A percentile compares a stretch with the other conserved stretches of the same genome.
Evolutionary conservation across 1,139 yeast genomes (phyloP).

Genomic region (Sugiyamaella xylanicola): DNA sequence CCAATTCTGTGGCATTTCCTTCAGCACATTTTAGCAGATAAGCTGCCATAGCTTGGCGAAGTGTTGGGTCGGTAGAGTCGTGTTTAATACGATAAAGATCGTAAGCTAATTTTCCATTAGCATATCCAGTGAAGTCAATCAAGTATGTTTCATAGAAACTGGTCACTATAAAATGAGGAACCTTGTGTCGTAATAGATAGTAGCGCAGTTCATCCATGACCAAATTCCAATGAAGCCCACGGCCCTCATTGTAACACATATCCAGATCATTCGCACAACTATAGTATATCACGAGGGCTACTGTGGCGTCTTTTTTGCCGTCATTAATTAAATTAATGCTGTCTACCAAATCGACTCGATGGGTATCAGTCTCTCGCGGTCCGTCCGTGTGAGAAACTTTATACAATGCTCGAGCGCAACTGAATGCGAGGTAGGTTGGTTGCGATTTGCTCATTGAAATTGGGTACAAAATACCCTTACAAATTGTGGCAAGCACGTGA

Average conservation of each 20-base stretch:
- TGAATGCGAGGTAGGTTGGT: too few relatives aligned
- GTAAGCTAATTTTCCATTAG: too few relatives aligned
- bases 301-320: too few relatives aligned
- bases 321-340: too few relatives aligned
- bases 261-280: not conserved
- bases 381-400: not conserved
- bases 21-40: not conserved
- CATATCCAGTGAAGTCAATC: not conserved
- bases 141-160: not conserved
- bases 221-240: not conserved
- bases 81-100: not conserved
- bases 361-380: too few relatives aligned
- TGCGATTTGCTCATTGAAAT: too few relatives aligned
- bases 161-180: not conserved
- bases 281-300: too few relatives aligned
- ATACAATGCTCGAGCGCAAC: too few relatives aligned
- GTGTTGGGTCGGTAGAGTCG: not conserved
- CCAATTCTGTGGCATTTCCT: not conserved
- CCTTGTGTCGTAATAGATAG: not conserved
- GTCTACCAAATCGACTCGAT: too few relatives aligned
- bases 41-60: not conserved
- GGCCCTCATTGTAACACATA: not conserved
- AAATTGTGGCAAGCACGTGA: too few relatives aligned
- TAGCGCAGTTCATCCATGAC: not conserved
- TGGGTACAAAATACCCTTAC: not conserved